Percentiles rank a stretch among this genome's conserved stretches.
phyloP scores from a whole-genome alignment of 2,329 filamentous ascomycete species.

The Beauveria asiatica region DNA sequence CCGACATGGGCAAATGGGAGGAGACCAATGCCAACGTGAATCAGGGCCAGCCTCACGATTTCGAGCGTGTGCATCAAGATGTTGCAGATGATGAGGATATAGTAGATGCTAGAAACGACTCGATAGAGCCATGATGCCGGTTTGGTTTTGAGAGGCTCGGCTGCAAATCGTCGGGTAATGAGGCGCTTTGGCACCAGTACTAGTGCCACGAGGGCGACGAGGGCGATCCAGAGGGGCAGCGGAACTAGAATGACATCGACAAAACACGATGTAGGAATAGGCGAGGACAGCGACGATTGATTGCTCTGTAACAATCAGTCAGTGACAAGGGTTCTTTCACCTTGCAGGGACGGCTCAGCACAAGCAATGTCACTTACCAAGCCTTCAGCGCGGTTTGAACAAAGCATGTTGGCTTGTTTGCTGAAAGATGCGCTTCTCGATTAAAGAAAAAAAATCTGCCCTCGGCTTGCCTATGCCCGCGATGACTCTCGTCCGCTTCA shows the following conservation, averaged over 20 bases:
- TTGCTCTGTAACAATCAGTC: background rate
- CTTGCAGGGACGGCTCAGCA: too few relatives aligned
- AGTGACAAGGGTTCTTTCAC: background rate
- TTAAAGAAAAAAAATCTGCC: too few relatives aligned
- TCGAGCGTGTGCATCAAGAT: conserved; percentile 8
- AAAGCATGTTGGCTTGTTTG: background rate
- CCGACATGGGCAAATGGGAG: conserved; percentile 6
- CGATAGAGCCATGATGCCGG: background rate
- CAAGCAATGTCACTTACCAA: conserved; percentile 1
- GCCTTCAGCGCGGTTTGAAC: conserved; percentile 2
- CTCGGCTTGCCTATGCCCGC: background rate
- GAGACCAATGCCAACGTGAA: conserved; percentile 5
- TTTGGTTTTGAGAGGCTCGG: background rate
- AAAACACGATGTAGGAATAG: conserved; percentile 8
- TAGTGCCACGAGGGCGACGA: background rate
- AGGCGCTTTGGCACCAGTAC: background rate
- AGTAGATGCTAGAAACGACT: background rate
- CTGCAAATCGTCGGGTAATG: background rate
- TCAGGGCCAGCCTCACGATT: conserved; percentile 3
- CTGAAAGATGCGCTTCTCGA: background rate
- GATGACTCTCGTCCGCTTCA: background rate
- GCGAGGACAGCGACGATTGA: background rate
- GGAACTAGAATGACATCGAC: conserved; percentile 8
- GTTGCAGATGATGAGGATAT: conserved; percentile 3
- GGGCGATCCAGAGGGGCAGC: conserved; percentile 5